Conservation (phyloP, 2,329 filamentous ascomycete species). For the Calycina herbarum region DNA sequence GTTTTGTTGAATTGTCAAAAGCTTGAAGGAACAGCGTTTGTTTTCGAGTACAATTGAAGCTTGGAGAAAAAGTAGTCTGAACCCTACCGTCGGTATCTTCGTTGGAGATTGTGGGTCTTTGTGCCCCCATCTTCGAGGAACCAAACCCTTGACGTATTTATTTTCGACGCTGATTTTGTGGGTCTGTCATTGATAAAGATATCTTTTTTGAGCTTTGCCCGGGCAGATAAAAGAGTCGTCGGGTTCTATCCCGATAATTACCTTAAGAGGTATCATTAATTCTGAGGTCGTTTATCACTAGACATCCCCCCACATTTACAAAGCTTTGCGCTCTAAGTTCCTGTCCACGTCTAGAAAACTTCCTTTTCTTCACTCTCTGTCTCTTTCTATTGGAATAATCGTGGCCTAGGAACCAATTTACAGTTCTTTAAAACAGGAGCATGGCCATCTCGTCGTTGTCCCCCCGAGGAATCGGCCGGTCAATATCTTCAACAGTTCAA, state of each 20-base stretch:
- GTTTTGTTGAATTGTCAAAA: neutral
- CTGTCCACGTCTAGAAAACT: neutral
- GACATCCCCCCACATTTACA: neutral
- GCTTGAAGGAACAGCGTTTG: neutral
- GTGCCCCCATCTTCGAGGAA: neutral
- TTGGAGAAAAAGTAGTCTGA: neutral
- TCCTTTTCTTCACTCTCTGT: neutral
- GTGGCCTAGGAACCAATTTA: neutral
- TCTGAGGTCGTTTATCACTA: neutral
- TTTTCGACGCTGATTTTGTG: neutral
- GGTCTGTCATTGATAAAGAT: neutral
- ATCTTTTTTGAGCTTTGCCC: neutral
- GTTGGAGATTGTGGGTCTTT: neutral
- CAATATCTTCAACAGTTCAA: slow-evolving; percentile 29
- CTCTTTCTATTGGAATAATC: neutral
- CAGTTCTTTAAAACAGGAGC: neutral
- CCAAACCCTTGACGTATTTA: too few species aligned
- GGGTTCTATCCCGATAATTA: neutral
- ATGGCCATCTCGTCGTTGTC: neutral
- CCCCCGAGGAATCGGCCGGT: neutral
- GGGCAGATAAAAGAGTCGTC: neutral
- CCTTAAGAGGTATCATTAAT: neutral
- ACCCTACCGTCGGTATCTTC: neutral
- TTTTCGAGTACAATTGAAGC: neutral
- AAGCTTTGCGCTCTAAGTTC: neutral